Percentiles rank a stretch among this genome's conserved stretches.
phyloP scores from a whole-genome alignment of 2,329 filamentous ascomycete species.

The Beauveria sp. region DNA sequence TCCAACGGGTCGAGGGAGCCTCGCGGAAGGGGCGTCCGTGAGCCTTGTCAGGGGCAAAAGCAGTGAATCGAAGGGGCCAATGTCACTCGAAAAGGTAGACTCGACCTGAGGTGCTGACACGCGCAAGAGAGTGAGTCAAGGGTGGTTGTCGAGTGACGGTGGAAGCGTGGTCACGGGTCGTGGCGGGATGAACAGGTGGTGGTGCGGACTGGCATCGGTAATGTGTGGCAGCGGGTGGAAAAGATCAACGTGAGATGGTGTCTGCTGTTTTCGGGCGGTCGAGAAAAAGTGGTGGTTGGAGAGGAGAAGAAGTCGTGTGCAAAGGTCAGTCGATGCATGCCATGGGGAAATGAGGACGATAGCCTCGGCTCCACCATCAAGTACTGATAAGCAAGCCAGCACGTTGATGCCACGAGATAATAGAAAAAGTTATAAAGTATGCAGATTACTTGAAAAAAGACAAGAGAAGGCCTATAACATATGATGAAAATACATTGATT shows the following conservation, averaged over 20 bases:
- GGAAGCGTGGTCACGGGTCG: background rate
- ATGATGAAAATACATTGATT: too few relatives aligned
- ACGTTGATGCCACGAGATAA: too few relatives aligned
- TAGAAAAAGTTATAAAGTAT: too few relatives aligned
- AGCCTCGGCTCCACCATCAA: too few relatives aligned
- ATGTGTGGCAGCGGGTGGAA: background rate
- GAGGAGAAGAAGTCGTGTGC: too few relatives aligned
- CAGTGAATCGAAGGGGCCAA: background rate
- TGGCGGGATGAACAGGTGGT: background rate
- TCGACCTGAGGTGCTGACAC: background rate
- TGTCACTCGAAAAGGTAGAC: background rate
- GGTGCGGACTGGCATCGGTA: background rate
- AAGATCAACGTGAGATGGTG: background rate
- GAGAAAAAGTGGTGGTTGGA: too few relatives aligned
- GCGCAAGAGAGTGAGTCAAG: background rate
- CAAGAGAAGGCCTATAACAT: too few relatives aligned
- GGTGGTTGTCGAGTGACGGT: conserved; percentile 4
- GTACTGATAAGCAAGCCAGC: too few relatives aligned
- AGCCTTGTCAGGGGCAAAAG: background rate
- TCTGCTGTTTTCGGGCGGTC: too few relatives aligned
- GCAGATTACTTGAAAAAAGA: too few relatives aligned
- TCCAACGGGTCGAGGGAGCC: background rate
- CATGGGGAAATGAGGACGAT: too few relatives aligned
- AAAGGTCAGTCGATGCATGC: too few relatives aligned
- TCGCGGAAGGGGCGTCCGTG: background rate